phyloP scores from a whole-genome alignment of 2,329 filamentous ascomycete species.

The Penicillium sp. region DNA sequence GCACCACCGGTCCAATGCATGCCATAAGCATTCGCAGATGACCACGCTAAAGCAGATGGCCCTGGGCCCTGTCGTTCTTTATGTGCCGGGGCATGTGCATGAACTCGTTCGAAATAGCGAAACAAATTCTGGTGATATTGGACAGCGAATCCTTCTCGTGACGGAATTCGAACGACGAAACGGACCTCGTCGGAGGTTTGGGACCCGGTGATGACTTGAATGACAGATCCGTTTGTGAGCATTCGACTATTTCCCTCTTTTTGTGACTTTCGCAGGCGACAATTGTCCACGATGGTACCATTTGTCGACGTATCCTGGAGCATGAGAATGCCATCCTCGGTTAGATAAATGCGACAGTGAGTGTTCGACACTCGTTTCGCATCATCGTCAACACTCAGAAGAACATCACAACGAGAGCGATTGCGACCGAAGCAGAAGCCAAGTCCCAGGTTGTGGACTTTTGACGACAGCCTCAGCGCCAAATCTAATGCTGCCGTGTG shows the following conservation, averaged over 20 bases:
- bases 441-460: slow-evolving; percentile 62
- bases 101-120: slow-evolving; percentile 57
- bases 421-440: slow-evolving; percentile 91
- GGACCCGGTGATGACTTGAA: slow-evolving; percentile 61
- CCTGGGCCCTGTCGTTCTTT: slow-evolving; percentile 23
- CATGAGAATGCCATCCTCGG: slow-evolving; percentile 82
- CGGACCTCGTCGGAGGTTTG: slow-evolving; percentile 60
- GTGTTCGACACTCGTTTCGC: slow-evolving; percentile 79
- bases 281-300: slow-evolving; percentile 79
- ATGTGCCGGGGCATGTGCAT: slow-evolving; percentile 20
- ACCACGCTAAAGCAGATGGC: slow-evolving; percentile 33
- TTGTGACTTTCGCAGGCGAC: slow-evolving; percentile 57
- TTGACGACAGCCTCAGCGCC: slow-evolving; percentile 74
- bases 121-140: slow-evolving; percentile 67
- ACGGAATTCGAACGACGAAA: slow-evolving; percentile 83
- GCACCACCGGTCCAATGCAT: slow-evolving; percentile 79
- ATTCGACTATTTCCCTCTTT: slow-evolving; percentile 56
- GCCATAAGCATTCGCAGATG: slow-evolving; percentile 51
- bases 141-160: slow-evolving; percentile 65
- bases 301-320: slow-evolving; percentile 94
- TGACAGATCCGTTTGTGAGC: slow-evolving; percentile 68
- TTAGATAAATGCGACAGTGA: slow-evolving; percentile 94
- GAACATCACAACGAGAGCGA: slow-evolving; percentile 64
- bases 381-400: slow-evolving; percentile 66
- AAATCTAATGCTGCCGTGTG: slow-evolving; percentile 56